These are phyloP conservation scores for Phytopythium ostracodes DNA, from an alignment of 352 stramenopile genomes.

Conservation along the genomic window DNA sequence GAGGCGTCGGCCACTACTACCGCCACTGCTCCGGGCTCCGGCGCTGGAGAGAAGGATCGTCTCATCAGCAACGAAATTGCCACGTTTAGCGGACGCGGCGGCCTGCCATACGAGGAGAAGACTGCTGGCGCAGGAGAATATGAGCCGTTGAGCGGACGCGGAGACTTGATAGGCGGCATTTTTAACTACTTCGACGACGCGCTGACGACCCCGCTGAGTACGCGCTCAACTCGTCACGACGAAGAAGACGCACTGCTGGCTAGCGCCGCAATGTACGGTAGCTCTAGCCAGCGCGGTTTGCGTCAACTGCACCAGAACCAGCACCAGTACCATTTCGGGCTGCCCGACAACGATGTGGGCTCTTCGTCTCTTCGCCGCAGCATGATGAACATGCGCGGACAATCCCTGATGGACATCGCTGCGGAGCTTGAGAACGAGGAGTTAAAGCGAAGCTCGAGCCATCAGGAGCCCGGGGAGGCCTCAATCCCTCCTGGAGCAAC, in stretches of 20 bases:
- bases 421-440: constrained; percentile 7
- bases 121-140: not conserved
- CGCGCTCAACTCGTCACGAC: constrained; percentile 56
- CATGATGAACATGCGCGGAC: constrained; percentile 16
- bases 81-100: not conserved
- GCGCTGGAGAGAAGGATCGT: constrained; percentile 4
- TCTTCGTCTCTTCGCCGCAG: constrained; percentile 29
- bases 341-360: constrained; percentile 43
- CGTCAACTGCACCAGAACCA: constrained; percentile 75
- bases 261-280: constrained; percentile 68
- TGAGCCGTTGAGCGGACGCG: constrained; percentile 6
- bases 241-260: constrained; percentile 73
- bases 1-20: constrained; percentile 7
- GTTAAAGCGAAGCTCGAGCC: constrained; percentile 6
- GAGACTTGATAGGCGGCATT: constrained; percentile 4
- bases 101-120: constrained; percentile 5
- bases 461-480: constrained; percentile 6
- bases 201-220: constrained; percentile 43
- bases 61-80: not conserved
- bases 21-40: constrained; percentile 1
- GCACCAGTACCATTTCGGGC: constrained; percentile 52
- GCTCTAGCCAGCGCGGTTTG: constrained; percentile 58
- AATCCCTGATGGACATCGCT: constrained; percentile 24
- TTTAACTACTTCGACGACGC: constrained; percentile 36
- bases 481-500: not conserved